phyloP scores from a whole-genome alignment of 331 rosid species.

The Spiraea crenata region DNA sequence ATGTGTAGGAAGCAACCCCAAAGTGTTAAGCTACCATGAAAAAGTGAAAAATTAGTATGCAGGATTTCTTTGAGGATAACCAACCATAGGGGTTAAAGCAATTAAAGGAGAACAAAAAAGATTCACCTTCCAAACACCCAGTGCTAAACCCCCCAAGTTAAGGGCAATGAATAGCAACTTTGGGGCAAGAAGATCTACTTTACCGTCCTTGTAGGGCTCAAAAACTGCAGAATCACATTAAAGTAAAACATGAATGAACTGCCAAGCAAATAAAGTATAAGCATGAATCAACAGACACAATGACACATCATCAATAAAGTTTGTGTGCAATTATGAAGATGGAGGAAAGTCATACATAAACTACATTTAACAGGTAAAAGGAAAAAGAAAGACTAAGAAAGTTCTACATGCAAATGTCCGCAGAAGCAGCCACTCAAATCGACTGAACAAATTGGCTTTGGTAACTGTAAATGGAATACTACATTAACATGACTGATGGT shows the following conservation, averaged over 20 bases:
- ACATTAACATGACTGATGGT: background rate
- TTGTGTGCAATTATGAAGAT: background rate
- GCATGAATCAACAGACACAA: background rate
- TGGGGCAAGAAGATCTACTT: slow-evolving; percentile 90
- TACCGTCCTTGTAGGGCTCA: slow-evolving; percentile 90
- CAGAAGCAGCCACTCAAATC: background rate
- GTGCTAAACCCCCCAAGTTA: slow-evolving; percentile 84
- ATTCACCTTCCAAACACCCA: slow-evolving; percentile 94
- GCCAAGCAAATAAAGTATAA: background rate
- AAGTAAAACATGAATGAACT: background rate
- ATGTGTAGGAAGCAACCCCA: slow-evolving; percentile 96
- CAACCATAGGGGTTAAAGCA: background rate
- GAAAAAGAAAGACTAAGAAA: background rate
- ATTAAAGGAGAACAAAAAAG: background rate
- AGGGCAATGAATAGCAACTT: slow-evolving; percentile 92
- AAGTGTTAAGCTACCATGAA: slow-evolving; percentile 69
- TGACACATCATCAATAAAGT: background rate
- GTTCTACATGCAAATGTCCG: background rate
- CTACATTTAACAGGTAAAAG: background rate
- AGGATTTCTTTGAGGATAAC: background rate
- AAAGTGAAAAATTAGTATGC: background rate
- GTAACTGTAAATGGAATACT: background rate
- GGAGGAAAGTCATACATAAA: background rate
- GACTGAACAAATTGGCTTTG: background rate
- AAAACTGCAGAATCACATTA: slow-evolving; percentile 60